Conservation (phyloP, 306 rosid species). For the Prinsepia uniflora region DNA sequence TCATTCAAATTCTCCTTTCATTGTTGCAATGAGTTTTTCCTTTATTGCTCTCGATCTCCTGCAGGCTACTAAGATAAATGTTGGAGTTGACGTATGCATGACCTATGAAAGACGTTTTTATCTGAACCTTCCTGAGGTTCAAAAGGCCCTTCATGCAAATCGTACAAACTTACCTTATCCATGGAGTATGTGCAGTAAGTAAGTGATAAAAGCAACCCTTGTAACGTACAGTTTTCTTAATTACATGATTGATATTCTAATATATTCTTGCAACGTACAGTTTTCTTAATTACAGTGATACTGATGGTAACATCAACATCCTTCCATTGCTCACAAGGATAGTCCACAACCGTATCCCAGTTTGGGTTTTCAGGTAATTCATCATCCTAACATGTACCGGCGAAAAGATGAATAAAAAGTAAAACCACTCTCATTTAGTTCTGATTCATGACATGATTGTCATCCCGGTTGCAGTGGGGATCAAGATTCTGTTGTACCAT, state of each 20-base stretch:
- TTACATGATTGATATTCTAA: slow-evolving; percentile 8
- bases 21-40: not conserved
- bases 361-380: slow-evolving; percentile 87
- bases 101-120: slow-evolving; percentile 50
- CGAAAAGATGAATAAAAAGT: not conserved
- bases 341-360: slow-evolving; percentile 58
- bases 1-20: not conserved
- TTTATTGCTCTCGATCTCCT: not conserved
- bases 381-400: not conserved
- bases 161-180: slow-evolving; percentile 67
- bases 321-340: slow-evolving; percentile 76
- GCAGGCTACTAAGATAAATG: slow-evolving; percentile 78
- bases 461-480: slow-evolving; percentile 60
- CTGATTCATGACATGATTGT: not conserved
- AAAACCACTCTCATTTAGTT: not conserved
- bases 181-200: slow-evolving; percentile 78
- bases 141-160: slow-evolving; percentile 88
- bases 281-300: not conserved
- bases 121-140: slow-evolving; percentile 84
- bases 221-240: too few relatives aligned
- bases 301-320: slow-evolving; percentile 59
- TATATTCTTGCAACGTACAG: slow-evolving; percentile 35
- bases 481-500: slow-evolving; percentile 81
- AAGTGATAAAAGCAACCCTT: slow-evolving; percentile 25
- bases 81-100: slow-evolving; percentile 85